Base-by-base conservation (phyloP, 306 rosid species). In the Vicia faba region DNA sequence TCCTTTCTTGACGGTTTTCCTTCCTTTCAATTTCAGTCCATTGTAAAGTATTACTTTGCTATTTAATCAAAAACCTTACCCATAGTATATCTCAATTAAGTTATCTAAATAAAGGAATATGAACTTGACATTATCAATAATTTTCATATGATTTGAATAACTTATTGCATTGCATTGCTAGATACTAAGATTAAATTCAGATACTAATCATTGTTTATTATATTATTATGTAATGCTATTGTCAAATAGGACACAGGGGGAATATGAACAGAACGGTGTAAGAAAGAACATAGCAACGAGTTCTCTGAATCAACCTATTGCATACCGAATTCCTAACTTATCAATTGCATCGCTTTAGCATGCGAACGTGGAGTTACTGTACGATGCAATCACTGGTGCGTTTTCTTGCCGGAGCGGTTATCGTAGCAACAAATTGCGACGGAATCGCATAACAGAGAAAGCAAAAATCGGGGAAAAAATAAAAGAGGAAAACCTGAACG, bases 1-100 rank as follows among this genome's bases (percentile, higher is more conserved):
- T 55, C 61, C 61, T 25, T 25, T 55, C 18, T 53, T 11, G 33
- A 51, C 23, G 59, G 33, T 10, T 50, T 50, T 18, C 57, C 20
- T 45, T 45, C 10, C 51, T 4, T 43, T 43, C 49, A 43, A 29
- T 20, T 20, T 12, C 31, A 66, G 19, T 51, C 35, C 8, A 31
- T 31, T 7, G 5, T 8, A 31, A 31, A 31, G 36, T 31, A 31
- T 31, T 5, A 29, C 35, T 29, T 4, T 29, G 35, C 7, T 29
- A 31, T 31, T 31, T 0, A 31, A 31, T 31, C 8, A 31, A 31
- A 31, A 31, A 31, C 7, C 8, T 5, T 1, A 5, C 36, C 36
- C 5, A 8, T 31, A 31, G 36, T 31, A 31, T 31, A 31, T 31
- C 36, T 31, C 7, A 5, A 31, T 31, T 31, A 31, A 31, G 36